A percentile compares a stretch with the other conserved stretches of the same genome.
phyloP scores from a whole-genome alignment of 75 land plant genomes.

The Ceratopteris richardii region DNA sequence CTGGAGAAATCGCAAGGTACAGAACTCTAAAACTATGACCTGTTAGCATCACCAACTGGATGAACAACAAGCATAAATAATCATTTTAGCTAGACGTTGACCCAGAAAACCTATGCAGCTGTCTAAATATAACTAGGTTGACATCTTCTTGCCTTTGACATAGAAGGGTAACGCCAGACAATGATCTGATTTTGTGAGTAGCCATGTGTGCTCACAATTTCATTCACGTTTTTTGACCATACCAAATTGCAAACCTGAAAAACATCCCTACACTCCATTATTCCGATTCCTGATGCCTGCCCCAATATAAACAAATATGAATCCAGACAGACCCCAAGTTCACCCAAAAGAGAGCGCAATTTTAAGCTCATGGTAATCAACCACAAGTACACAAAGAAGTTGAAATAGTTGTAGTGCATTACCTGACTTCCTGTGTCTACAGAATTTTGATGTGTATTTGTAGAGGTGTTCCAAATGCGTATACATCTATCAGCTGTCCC shows the following conservation, averaged over 20 bases:
- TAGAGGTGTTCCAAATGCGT: conserved; percentile 92
- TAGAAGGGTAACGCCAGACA: conserved; percentile 97
- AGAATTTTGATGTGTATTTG: conserved; percentile 56
- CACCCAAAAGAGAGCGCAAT: not conserved
- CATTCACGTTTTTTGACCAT: conserved; percentile 97
- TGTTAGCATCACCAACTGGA: conserved; percentile 88
- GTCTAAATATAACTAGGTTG: too few species aligned
- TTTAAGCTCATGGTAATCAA: not conserved
- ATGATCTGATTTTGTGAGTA: conserved; percentile 98
- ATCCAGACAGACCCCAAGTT: not conserved
- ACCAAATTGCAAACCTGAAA: conserved; percentile 78
- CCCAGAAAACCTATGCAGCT: too few species aligned
- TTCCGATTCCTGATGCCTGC: too few species aligned
- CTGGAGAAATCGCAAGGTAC: conserved; percentile 92
- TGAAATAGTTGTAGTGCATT: too few species aligned
- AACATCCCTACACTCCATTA: not conserved
- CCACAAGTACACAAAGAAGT: too few species aligned
- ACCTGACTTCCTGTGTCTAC: conserved; percentile 99
- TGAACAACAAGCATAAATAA: too few species aligned
- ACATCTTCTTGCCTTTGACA: conserved; percentile 73
- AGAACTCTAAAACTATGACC: conserved; percentile 86
- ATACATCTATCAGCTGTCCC: conserved; percentile 97
- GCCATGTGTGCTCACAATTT: conserved; percentile 96
- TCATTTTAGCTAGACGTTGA: too few species aligned
- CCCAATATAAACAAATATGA: too few species aligned